A percentile compares a stretch with the other conserved stretches of the same genome.
Evolutionary conservation across 1,284 basidiomycete species (phyloP).

Genomic region (Sanghuangporus sanghuang): DNA sequence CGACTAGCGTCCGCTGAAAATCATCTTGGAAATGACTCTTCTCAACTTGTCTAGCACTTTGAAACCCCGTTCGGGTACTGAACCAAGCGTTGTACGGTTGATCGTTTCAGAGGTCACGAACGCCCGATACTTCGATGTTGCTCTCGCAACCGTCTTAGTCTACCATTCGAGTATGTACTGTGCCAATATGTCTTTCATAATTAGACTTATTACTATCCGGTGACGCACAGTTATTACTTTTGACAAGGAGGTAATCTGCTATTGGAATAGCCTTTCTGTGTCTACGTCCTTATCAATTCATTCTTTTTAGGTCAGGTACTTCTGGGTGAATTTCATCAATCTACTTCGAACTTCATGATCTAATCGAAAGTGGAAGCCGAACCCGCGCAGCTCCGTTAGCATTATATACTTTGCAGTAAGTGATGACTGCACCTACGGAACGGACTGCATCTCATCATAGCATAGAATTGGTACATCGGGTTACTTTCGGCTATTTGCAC

Average conservation of each 20-base stretch:
- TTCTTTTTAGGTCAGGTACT: too few relatives aligned
- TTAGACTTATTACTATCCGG: background rate
- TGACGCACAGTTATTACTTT: background rate
- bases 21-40: too few relatives aligned
- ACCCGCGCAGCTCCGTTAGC: background rate
- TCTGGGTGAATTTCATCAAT: background rate
- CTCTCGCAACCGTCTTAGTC: background rate
- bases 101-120: background rate
- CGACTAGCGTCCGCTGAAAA: too few relatives aligned
- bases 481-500: background rate
- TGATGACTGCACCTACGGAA: background rate
- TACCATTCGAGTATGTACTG: background rate
- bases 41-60: too few relatives aligned
- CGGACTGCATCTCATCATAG: background rate
- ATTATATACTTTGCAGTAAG: background rate
- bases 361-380: background rate
- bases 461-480: background rate
- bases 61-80: background rate
- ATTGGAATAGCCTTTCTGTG: too few relatives aligned
- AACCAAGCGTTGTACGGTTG: background rate
- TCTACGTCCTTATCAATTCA: too few relatives aligned
- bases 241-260: background rate
- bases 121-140: background rate
- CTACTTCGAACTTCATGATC: background rate
- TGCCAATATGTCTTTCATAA: background rate